Percentiles rank a stretch among this genome's conserved stretches.
Conservation (phyloP, 805 yeast genomes). For the Cyberlindnera subsufficiens region DNA sequence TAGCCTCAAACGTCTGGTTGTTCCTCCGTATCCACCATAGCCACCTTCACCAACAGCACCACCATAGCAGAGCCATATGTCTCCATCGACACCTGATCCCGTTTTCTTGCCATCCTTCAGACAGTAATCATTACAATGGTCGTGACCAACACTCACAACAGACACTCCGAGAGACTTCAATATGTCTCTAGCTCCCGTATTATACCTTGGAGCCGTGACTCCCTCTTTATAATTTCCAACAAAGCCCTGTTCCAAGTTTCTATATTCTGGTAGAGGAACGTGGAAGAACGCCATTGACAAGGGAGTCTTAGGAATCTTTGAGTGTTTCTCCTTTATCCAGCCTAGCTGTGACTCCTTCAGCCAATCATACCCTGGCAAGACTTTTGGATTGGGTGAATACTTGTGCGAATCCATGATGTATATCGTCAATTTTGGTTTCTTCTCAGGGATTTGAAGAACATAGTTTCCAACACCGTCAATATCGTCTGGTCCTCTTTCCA, state of each 20-base stretch:
- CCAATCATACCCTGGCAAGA: constrained; percentile 81
- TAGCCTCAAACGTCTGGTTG: constrained; percentile 69
- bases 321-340: constrained; percentile 38
- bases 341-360: constrained; percentile 63
- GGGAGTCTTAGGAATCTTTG: constrained; percentile 29
- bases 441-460: constrained; percentile 39
- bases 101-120: constrained; percentile 40
- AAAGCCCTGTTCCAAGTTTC: constrained; percentile 37
- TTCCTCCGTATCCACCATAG: constrained; percentile 89
- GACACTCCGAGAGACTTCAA: constrained; percentile 64
- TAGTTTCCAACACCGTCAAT: constrained; percentile 86
- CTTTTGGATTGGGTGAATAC: constrained; percentile 60
- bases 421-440: constrained; percentile 46
- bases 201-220: constrained; percentile 69
- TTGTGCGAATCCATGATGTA: constrained; percentile 85
- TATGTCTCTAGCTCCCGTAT: constrained; percentile 58
- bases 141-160: constrained; percentile 85
- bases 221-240: constrained; percentile 69
- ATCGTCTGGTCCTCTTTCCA: constrained; percentile 56
- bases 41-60: constrained; percentile 96
- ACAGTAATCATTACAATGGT: constrained; percentile 93
- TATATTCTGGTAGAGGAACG: constrained; percentile 86
- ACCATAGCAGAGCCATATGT: constrained; percentile 85
- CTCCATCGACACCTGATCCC: constrained; percentile 18
- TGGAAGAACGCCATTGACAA: constrained; percentile 90